Evolutionary conservation across 441 rosid species (phyloP), one percentile per base, ranked within the genome.

Genomic region (Eutrema salsugineum): DNA sequence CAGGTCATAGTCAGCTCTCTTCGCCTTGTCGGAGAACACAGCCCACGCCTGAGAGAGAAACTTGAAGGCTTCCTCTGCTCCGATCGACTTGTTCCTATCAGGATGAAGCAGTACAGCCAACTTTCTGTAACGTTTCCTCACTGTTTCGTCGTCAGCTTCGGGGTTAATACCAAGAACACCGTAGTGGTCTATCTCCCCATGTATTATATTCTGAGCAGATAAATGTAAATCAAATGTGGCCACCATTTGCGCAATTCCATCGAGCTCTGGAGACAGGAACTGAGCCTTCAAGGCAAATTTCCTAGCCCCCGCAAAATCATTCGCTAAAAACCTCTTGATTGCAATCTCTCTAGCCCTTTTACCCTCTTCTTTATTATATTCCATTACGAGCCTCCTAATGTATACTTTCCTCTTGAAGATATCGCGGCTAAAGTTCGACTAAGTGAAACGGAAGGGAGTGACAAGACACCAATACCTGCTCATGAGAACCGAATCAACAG

Each of bases 11-110:
- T 72, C 72, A 3, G 60, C 68, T 73, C 89, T 79, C 83, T 79
- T 85, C 17, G 10, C 72, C 67, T 75, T 81, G 56, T 88, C 83
- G 10, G 87, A 88, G 58, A 88, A 77, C 66, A 83, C 71, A 55
- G 15, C 71, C 88, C 91, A 86, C 1, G 89, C 90, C 73, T 83
- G 81, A 0, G 83, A 82, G 56, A 86, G 48, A 68, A 82, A 68
- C 78, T 77, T 73, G 69, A 86, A 86, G n/a, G 89, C 88, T 8
- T 83, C 85, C 17, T 83, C 88, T 35, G 86, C 86, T 47, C 88
- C 87, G 0, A 77, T 66, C 0, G 79, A 80, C 40, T 80, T 83
- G 71, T 86, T 86, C 70, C 77, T 86, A 75, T 88, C 86, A 2
- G 90, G 90, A 68, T 86, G 86, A 57, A 88, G 84, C 69, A 79